phyloP scores from a whole-genome alignment of 2,329 filamentous ascomycete genomes.

The Trichophyton mentagrophytes region DNA sequence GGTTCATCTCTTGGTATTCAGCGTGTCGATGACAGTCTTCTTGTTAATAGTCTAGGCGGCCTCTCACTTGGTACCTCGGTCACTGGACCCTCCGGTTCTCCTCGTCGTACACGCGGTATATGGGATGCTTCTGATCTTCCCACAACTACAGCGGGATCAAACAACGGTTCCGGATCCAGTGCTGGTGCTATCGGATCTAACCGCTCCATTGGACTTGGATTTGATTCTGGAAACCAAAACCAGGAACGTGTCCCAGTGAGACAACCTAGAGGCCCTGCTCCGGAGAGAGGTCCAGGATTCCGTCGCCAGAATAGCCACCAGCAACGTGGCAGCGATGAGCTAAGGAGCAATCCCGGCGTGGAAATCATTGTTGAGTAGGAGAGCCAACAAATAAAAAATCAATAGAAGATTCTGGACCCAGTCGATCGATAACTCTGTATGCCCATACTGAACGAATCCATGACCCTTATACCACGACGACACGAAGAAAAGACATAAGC shows the following conservation, averaged over 20 bases:
- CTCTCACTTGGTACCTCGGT: slow-evolving; percentile 44
- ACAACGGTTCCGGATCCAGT: neutral
- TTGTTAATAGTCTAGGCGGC: slow-evolving; percentile 51
- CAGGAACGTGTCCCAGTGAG: slow-evolving; percentile 42
- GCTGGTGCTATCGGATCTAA: slow-evolving; percentile 47
- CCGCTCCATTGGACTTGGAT: slow-evolving; percentile 47
- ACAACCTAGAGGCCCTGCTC: slow-evolving; percentile 49
- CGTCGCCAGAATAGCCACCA: slow-evolving; percentile 50
- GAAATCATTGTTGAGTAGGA: slow-evolving; percentile 52
- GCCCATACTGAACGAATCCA: slow-evolving; percentile 3
- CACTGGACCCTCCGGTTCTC: slow-evolving; percentile 40
- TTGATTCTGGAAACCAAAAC: slow-evolving; percentile 39
- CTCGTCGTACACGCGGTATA: slow-evolving; percentile 47
- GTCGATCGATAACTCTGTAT: slow-evolving; percentile 5
- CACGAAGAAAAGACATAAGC: slow-evolving; percentile 10
- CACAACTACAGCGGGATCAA: slow-evolving; percentile 30
- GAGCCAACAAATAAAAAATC: slow-evolving; percentile 8
- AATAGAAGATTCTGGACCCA: slow-evolving; percentile 2
- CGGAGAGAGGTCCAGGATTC: slow-evolving; percentile 48
- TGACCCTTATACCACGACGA: slow-evolving; percentile 5
- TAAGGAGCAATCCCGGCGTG: slow-evolving; percentile 47
- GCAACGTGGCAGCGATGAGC: slow-evolving; percentile 49
- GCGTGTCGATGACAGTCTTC: slow-evolving; percentile 42
- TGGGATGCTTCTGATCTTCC: slow-evolving; percentile 44
- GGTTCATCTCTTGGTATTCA: slow-evolving; percentile 36